Conservation (phyloP, 495 filamentous ascomycete genomes). For the Melanomma pulvis-pyrius region DNA sequence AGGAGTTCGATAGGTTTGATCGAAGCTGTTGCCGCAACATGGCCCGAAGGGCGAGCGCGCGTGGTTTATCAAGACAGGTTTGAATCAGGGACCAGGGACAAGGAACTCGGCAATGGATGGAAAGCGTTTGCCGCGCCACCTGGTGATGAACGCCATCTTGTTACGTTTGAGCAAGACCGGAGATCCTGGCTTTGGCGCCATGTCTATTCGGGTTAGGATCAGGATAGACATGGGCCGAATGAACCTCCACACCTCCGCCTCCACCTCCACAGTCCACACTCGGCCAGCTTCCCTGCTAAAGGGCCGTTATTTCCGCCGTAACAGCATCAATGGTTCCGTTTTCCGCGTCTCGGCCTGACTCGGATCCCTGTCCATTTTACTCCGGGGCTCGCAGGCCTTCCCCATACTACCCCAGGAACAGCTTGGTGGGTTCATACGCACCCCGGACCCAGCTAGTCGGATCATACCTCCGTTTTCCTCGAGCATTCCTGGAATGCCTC, state of each 20-base stretch:
- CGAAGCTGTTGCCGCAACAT: constrained; percentile 9
- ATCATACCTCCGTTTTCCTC: background rate
- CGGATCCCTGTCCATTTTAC: background rate
- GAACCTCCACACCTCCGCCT: background rate
- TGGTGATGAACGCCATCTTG: background rate
- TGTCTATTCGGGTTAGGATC: too few species aligned
- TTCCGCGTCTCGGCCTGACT: background rate
- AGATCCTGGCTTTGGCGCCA: background rate
- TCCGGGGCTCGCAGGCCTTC: background rate
- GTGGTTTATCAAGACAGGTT: background rate
- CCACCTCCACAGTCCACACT: background rate
- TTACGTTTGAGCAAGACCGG: background rate
- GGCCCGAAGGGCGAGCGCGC: constrained; percentile 7
- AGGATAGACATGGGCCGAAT: too few species aligned
- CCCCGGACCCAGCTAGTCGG: background rate
- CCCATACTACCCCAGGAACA: constrained; percentile 3
- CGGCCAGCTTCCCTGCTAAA: background rate
- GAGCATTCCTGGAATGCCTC: background rate
- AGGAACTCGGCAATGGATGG: background rate
- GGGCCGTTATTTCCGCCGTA: background rate
- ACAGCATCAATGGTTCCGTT: background rate
- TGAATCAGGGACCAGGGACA: background rate
- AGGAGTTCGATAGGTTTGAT: background rate
- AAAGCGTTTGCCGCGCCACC: background rate
- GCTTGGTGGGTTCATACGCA: background rate